Evolutionary conservation across 1,284 basidiomycete genomes (phyloP), one percentile per base, ranked within the genome.

Genomic region (Vanrija humicola): DNA sequence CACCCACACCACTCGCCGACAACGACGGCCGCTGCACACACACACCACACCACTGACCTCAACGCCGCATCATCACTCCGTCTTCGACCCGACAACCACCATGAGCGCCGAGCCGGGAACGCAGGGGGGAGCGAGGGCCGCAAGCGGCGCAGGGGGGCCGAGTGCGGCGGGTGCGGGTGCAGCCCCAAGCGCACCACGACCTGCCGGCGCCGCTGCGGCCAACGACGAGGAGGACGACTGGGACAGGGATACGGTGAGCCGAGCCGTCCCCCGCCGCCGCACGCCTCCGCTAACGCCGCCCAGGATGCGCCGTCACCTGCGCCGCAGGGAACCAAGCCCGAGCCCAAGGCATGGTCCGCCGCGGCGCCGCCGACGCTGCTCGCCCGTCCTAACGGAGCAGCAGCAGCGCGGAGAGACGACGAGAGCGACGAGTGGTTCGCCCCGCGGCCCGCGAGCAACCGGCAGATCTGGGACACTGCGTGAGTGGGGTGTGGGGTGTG

Each of bases 391-490:
- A 34, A 16, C 18, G 28, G 16, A 10, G 5, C 45, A 2, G 16
- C 45, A 10, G 5, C 45, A 2, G 16, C 45, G 14, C 25, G 19
- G 23, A 38, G 39, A 26, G 23, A 28, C 18, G 48, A 29, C 16
- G 53, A 48, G 10, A 57, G 52, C 4, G 58, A 59, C 45, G 61
- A 62, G 28, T 62, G 61, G 61, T 62, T 62, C 45, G 48, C 57
- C 21, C 52, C 52, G 1, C 21, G 43, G 48, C 52, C 34, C 18
- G 40, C 46, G 18, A 48, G 46, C 6, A 62, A 62, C 42, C 61
- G 61, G 10, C 57, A 62, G 55, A 56, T 62, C 38, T 62, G 61
- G 61, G 61, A 62, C 23, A 54, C 43, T 15, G 61, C 61, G 61
- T 62, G 61, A 56, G 61, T 62, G 21, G 5, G 21, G 21, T 23